Conservation (phyloP, 1,139 yeast genomes). For the Arxiozyma telluris region DNA sequence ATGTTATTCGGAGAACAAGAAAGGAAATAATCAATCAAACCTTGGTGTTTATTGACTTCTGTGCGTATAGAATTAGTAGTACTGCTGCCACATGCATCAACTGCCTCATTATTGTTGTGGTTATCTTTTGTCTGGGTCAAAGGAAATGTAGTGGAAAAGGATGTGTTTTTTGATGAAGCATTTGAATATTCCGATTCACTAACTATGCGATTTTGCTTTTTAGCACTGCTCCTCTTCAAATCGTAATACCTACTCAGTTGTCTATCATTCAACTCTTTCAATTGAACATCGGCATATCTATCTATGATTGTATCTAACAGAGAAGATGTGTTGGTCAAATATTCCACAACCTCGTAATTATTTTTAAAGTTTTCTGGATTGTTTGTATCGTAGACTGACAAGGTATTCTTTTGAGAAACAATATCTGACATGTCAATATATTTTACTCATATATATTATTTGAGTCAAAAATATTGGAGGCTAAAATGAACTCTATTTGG, state of each 20-base stretch:
- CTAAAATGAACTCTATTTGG: not conserved
- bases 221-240: conserved; percentile 7
- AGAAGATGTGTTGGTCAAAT: conserved; percentile 10
- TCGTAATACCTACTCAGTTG: conserved; percentile 18
- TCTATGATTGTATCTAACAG: conserved; percentile 8
- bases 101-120: not conserved
- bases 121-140: not conserved
- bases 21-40: conserved; percentile 12
- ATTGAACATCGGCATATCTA: conserved; percentile 7
- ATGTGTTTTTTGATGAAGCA: not conserved
- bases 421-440: not conserved
- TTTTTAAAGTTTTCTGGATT: conserved; percentile 1
- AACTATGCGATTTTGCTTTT: conserved; percentile 17
- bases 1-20: conserved; percentile 11
- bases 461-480: too few relatives aligned
- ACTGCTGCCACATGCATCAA: not conserved
- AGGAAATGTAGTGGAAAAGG: not conserved
- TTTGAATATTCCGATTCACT: conserved; percentile 15
- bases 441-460: not conserved
- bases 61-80: not conserved
- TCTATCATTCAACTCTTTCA: conserved; percentile 14
- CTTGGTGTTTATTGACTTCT: conserved; percentile 11
- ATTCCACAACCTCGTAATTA: not conserved
- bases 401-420: not conserved
- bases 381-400: not conserved